Conservation (phyloP, 805 yeast genomes). For the Groenewaldozyma salmanticensis region DNA sequence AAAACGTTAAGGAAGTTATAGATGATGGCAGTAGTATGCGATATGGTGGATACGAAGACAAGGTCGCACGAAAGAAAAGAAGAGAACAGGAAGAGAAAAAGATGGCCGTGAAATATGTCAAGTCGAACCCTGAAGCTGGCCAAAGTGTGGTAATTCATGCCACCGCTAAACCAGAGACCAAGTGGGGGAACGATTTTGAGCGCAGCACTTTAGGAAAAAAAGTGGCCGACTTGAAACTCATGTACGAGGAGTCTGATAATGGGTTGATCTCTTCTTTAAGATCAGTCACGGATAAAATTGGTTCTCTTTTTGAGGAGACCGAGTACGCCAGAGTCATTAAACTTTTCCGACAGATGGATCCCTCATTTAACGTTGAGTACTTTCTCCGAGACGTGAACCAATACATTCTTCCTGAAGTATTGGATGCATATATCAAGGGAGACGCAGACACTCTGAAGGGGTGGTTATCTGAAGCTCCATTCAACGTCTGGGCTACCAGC, state of each 20-base stretch:
- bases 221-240: constrained; percentile 49
- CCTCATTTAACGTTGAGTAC: constrained; percentile 67
- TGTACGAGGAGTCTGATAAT: constrained; percentile 81
- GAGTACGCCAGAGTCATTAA: constrained; percentile 90
- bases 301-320: constrained; percentile 90
- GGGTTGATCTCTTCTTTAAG: constrained; percentile 76
- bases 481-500: constrained; percentile 85
- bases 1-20: constrained; percentile 78
- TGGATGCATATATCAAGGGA: constrained; percentile 91
- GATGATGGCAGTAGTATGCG: constrained; percentile 84
- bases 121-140: constrained; percentile 63
- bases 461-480: constrained; percentile 97
- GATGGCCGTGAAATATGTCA: constrained; percentile 49
- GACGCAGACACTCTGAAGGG: constrained; percentile 71
- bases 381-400: constrained; percentile 80
- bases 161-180: constrained; percentile 61
- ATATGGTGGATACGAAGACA: constrained; percentile 87
- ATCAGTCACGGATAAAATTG: constrained; percentile 67
- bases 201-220: constrained; percentile 62
- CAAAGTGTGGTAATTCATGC: constrained; percentile 74
- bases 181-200: constrained; percentile 58
- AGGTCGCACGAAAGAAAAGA: constrained; percentile 68
- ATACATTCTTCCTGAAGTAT: constrained; percentile 86
- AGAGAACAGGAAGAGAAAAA: constrained; percentile 39
- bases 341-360: constrained; percentile 82